Conservation (phyloP, 257 asterid species). For the Salvia hispanica region DNA sequence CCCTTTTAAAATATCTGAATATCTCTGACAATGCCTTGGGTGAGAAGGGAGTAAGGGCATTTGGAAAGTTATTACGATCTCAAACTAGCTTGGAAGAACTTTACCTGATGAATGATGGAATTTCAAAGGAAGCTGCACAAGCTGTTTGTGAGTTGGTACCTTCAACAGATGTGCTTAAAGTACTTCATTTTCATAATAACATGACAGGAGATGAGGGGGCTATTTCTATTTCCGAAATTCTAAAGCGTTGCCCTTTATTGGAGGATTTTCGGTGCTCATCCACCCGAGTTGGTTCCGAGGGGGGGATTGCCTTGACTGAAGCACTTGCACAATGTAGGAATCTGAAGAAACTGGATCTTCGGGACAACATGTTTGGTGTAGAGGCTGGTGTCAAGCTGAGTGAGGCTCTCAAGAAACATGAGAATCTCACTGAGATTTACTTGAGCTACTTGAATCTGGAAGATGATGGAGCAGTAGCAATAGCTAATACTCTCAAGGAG, state of each 20-base stretch:
- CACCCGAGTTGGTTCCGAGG: constrained; percentile 82
- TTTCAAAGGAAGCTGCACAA: constrained; percentile 91
- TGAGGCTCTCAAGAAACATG: constrained; percentile 53
- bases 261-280: constrained; percentile 96
- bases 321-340: constrained; percentile 65
- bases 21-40: constrained; percentile 95
- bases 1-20: constrained; percentile 70
- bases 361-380: constrained; percentile 89
- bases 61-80: constrained; percentile 73
- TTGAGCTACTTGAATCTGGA: constrained; percentile 85
- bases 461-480: constrained; percentile 79
- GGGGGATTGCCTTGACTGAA: constrained; percentile 82
- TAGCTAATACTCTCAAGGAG: constrained; percentile 65
- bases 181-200: constrained; percentile 91
- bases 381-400: constrained; percentile 83
- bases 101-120: constrained; percentile 85
- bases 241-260: constrained; percentile 66
- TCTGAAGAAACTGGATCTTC: constrained; percentile 85
- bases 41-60: constrained; percentile 92
- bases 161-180: constrained; percentile 61
- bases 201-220: constrained; percentile 99
- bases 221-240: constrained; percentile 67
- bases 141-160: constrained; percentile 88
- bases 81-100: constrained; percentile 79
- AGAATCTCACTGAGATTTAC: constrained; percentile 63